Percentiles rank a stretch among this genome's conserved stretches.
phyloP scores from a whole-genome alignment of 2,329 filamentous ascomycete species.

The Sordariomycetes sp. region DNA sequence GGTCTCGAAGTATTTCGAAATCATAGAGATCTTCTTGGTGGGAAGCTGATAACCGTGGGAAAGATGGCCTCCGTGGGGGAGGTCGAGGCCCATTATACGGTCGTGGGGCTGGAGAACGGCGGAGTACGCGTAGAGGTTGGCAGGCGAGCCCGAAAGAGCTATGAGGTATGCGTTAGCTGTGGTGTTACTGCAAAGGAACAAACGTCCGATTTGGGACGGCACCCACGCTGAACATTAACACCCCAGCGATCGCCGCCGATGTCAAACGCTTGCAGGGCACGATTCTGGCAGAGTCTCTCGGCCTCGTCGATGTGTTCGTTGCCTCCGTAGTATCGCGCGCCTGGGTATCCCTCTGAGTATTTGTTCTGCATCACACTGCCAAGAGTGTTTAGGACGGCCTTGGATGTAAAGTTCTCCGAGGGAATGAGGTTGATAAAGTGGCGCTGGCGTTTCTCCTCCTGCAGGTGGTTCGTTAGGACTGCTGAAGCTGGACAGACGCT shows the following conservation, averaged over 20 bases:
- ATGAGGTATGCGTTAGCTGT: neutral
- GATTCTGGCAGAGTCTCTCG: slow-evolving; percentile 80
- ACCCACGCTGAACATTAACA: slow-evolving; percentile 69
- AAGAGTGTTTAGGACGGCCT: slow-evolving; percentile 82
- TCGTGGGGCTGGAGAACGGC: slow-evolving; percentile 88
- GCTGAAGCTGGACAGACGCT: neutral
- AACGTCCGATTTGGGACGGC: neutral
- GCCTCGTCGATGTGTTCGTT: slow-evolving; percentile 93
- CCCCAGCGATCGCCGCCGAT: slow-evolving; percentile 84
- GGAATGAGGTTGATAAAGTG: slow-evolving; percentile 98
- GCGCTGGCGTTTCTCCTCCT: slow-evolving; percentile 95
- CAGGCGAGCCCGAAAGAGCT: slow-evolving; percentile 62
- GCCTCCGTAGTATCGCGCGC: slow-evolving; percentile 90
- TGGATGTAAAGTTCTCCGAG: slow-evolving; percentile 91
- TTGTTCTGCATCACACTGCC: slow-evolving; percentile 98
- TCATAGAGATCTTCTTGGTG: slow-evolving; percentile 88
- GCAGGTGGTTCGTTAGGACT: neutral
- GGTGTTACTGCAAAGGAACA: no score
- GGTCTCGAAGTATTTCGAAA: slow-evolving; percentile 98
- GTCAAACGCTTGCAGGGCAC: slow-evolving; percentile 79
- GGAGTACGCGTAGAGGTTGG: slow-evolving; percentile 90
- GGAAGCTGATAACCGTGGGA: slow-evolving; percentile 97
- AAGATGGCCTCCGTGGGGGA: slow-evolving; percentile 91
- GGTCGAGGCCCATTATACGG: slow-evolving; percentile 90
- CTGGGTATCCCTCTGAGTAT: slow-evolving; percentile 96